Percentiles rank a stretch among this genome's conserved stretches.
Evolutionary conservation across 2,329 filamentous ascomycete genomes (phyloP).

Genomic region (Microcyclospora pomicola): DNA sequence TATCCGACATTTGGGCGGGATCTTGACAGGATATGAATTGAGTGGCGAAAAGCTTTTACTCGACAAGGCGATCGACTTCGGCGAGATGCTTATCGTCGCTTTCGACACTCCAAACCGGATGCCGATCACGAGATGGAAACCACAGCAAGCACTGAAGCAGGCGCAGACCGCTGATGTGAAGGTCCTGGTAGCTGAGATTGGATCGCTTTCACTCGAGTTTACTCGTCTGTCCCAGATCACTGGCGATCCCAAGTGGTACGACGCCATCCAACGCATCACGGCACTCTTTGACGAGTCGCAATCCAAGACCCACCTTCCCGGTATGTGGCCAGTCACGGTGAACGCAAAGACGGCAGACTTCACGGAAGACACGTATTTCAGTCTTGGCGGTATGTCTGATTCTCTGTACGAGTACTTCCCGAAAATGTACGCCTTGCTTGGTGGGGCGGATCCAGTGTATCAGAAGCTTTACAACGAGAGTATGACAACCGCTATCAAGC

Average conservation of each 20-base stretch:
- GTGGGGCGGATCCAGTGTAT: slow-evolving; percentile 33
- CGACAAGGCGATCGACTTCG: slow-evolving; percentile 25
- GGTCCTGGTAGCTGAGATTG: slow-evolving; percentile 34
- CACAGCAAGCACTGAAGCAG: slow-evolving; percentile 25
- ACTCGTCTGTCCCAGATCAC: slow-evolving; percentile 34
- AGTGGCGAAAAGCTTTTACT: slow-evolving; percentile 22
- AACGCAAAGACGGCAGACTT: slow-evolving; percentile 29
- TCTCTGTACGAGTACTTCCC: slow-evolving; percentile 30
- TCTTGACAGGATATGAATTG: slow-evolving; percentile 24
- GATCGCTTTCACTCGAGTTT: slow-evolving; percentile 35
- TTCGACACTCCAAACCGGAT: slow-evolving; percentile 35
- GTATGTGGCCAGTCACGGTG: slow-evolving; percentile 35
- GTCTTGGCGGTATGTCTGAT: slow-evolving; percentile 25
- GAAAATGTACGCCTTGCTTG: slow-evolving; percentile 35
- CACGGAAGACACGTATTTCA: slow-evolving; percentile 26
- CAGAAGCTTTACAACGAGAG: slow-evolving; percentile 43
- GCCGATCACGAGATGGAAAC: slow-evolving; percentile 33
- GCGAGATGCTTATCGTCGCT: slow-evolving; percentile 32
- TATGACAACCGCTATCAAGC: slow-evolving; percentile 28
- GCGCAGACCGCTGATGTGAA: slow-evolving; percentile 27
- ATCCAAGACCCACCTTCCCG: slow-evolving; percentile 29
- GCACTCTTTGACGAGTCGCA: slow-evolving; percentile 29
- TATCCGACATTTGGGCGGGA: slow-evolving; percentile 29
- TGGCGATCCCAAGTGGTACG: slow-evolving; percentile 32
- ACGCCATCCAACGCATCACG: slow-evolving; percentile 32